Percentiles rank a stretch among this genome's conserved stretches.
Conservation (phyloP, 1,284 basidiomycete genomes). For the Neolentinus lepideus region DNA sequence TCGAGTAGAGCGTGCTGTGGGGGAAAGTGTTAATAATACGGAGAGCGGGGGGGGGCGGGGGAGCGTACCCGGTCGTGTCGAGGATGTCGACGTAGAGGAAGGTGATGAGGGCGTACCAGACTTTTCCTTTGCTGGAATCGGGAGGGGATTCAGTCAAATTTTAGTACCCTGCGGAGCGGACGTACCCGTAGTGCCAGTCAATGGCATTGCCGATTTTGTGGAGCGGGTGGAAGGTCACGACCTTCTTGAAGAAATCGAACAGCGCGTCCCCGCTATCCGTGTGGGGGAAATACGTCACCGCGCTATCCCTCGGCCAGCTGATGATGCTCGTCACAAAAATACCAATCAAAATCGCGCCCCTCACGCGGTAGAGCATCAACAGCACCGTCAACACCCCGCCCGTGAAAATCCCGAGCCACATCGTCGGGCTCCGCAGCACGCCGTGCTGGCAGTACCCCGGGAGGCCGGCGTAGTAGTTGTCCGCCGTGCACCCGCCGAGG, state of each 20-base stretch:
- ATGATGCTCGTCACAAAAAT: conserved; percentile 85
- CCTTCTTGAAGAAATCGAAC: conserved; percentile 85
- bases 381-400: conserved; percentile 81
- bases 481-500: conserved; percentile 69
- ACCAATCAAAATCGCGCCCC: conserved; percentile 78
- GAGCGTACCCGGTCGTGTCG: conserved; percentile 19
- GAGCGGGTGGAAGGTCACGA: conserved; percentile 72
- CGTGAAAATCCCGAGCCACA: conserved; percentile 87
- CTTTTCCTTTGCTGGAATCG: conserved; percentile 46
- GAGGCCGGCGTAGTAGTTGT: conserved; percentile 34
- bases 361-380: conserved; percentile 81
- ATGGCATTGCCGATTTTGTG: conserved; percentile 54
- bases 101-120: conserved; percentile 84
- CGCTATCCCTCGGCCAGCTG: conserved; percentile 79
- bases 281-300: conserved; percentile 82
- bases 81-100: conserved; percentile 85
- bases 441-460: conserved; percentile 59
- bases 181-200: conserved; percentile 40
- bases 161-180: background rate
- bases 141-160: conserved; percentile 2
- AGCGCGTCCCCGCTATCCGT: conserved; percentile 59
- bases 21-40: conserved; percentile 8
- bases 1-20: conserved; percentile 77
- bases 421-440: conserved; percentile 68
- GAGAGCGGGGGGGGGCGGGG: background rate